phyloP scores from a whole-genome alignment of 2,329 filamentous ascomycete species.

The Arthrocladium fulminans region DNA sequence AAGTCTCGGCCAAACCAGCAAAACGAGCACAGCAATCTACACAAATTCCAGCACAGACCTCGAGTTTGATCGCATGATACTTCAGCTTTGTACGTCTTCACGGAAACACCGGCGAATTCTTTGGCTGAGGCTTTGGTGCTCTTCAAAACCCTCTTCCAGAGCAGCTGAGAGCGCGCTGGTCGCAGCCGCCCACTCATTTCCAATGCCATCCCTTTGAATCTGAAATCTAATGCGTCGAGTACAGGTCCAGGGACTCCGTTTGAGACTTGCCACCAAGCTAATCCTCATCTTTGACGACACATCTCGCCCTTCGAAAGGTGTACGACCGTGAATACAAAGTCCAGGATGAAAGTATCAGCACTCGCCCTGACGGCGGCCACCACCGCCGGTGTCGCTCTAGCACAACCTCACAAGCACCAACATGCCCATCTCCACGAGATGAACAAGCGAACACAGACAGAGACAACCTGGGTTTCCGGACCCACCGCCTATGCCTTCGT shows the following conservation, averaged over 20 bases:
- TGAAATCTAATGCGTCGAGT: constrained; percentile 12
- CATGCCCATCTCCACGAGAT: constrained; percentile 34
- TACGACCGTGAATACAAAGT: not conserved
- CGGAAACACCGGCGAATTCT: constrained; percentile 12
- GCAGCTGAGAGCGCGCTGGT: not conserved
- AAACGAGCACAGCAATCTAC: constrained; percentile 8
- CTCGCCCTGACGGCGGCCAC: constrained; percentile 28
- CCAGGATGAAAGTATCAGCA: constrained; percentile 17
- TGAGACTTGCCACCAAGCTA: not conserved
- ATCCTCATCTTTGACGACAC: constrained; percentile 3
- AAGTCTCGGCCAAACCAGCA: not conserved
- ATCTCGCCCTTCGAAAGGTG: not conserved
- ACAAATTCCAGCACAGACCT: constrained; percentile 19
- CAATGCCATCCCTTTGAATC: constrained; percentile 8
- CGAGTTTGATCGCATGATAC: constrained; percentile 19
- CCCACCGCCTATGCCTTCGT: constrained; percentile 62
- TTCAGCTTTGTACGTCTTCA: constrained; percentile 20
- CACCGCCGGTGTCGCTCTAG: constrained; percentile 36
- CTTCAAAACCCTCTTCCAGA: constrained; percentile 5
- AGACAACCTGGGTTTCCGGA: constrained; percentile 45
- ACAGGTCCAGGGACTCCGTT: constrained; percentile 15
- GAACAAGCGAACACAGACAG: constrained; percentile 31
- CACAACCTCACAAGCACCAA: constrained; percentile 33
- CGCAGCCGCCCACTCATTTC: constrained; percentile 8
- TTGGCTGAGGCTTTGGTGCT: constrained; percentile 8